Conservation (phyloP, 768 basidiomycete species). For the Leucosporidium scottii region DNA sequence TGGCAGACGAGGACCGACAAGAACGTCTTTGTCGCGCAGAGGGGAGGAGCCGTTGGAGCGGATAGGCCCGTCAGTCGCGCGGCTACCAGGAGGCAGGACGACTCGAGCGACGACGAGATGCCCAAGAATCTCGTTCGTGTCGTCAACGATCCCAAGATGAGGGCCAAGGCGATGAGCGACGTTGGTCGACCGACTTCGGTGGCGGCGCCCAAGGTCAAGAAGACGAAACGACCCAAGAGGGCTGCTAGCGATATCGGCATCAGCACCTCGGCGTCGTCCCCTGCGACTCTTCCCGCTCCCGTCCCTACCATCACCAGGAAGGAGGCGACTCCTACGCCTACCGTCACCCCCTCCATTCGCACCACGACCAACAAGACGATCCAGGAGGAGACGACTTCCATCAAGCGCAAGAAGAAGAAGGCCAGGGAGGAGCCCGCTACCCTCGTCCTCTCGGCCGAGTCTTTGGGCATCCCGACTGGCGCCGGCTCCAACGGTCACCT, state of each 20-base stretch:
- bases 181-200: slow-evolving; percentile 7
- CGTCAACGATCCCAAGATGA: slow-evolving; percentile 28
- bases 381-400: slow-evolving; percentile 1
- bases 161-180: slow-evolving; percentile 26
- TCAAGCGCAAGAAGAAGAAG: slow-evolving; percentile 25
- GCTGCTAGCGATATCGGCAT: slow-evolving; percentile 30
- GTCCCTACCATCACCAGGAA: not conserved
- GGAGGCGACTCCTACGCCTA: not conserved
- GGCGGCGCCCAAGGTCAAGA: slow-evolving; percentile 9
- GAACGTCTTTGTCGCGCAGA: slow-evolving; percentile 2
- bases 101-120: slow-evolving; percentile 22
- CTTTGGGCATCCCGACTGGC: slow-evolving; percentile 22
- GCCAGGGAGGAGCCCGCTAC: slow-evolving; percentile 7
- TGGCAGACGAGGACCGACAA: slow-evolving; percentile 2
- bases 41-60: slow-evolving; percentile 9
- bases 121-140: slow-evolving; percentile 14
- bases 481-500: too few species aligned
- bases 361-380: not conserved
- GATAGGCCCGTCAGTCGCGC: not conserved
- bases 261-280: not conserved
- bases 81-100: not conserved
- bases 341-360: not conserved
- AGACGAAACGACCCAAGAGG: slow-evolving; percentile 18
- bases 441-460: slow-evolving; percentile 24
- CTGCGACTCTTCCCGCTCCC: not conserved